Base-by-base conservation (phyloP, 2,329 filamentous ascomycete genomes). In the Scolecobasidium constrictum region DNA sequence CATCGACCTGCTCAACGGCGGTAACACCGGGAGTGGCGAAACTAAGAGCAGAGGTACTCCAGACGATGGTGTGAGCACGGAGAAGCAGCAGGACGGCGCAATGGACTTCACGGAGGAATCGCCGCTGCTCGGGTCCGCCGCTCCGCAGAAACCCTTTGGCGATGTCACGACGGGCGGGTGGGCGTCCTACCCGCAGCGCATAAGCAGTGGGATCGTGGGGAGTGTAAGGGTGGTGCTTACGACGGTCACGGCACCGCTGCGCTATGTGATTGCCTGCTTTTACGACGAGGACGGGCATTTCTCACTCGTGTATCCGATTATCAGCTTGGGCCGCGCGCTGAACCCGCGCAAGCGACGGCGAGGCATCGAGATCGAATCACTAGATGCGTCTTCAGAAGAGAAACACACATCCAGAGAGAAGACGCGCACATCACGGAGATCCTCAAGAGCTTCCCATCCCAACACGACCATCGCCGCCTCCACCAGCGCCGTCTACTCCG, bases 211-310 rank as follows among this genome's bases (percentile, higher is more conserved):
- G 46, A 67, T 95, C 45, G 72, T 90, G 47, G 78, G 82, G 52
- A 83, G 85, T 4, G 71, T 94, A 52, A 78, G 80, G 51, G 84
- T 85, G 66, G 71, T 95, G 37, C 64, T 94, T 43, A 81, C 83
- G 39, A 84, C 85, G 12, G 65, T 96, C 47, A 75, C 83, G 19
- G 79, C 83, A 17, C 90, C 90, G 1, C 84, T 81, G 15, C 75
- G 87, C 39, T 95, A 90, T 62, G 64, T 94, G 44, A 77, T 88
- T 47, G 81, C 84, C 50, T 87, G 76, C 57, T 82, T 96, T 53
- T 90, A 84, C 64, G 81, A 93, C 55, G 79, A 86, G 36, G 67
- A 83, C 45, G 86, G 86, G 40, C 71, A 71, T 40, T 94, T 94
- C 59, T 82, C 86, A 42, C 77, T 86, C n/a, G 64, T 92, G 46